Percentiles rank a stretch among this genome's conserved stretches.
phyloP scores from a whole-genome alignment of 2,329 filamentous ascomycete genomes.

The Ophiostoma ips region DNA sequence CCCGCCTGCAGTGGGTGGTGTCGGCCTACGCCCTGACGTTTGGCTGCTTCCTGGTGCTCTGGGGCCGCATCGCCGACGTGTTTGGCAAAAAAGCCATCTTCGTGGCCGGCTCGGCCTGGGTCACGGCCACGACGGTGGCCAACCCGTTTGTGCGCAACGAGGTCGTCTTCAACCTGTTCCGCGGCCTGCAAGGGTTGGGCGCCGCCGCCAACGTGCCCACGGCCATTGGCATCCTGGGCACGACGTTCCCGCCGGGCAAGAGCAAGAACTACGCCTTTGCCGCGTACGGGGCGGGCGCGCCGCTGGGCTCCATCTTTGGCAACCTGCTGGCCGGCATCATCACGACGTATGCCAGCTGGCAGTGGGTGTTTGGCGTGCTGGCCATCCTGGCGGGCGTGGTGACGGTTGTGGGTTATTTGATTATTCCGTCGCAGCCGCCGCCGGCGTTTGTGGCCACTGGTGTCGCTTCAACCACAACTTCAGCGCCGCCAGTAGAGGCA shows the following conservation, averaged over 20 bases:
- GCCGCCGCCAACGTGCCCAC: conserved; percentile 58
- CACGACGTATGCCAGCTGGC: conserved; percentile 48
- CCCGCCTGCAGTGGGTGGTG: conserved; percentile 50
- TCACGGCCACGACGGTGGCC: conserved; percentile 41
- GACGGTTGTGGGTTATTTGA: conserved; percentile 40
- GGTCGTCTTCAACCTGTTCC: conserved; percentile 52
- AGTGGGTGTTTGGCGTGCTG: conserved; percentile 53
- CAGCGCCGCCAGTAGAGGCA: too few species aligned
- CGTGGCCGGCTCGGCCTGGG: conserved; percentile 48
- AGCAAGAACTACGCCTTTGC: conserved; percentile 60
- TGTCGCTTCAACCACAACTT: too few species aligned
- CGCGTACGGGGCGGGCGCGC: conserved; percentile 49
- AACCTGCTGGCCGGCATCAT: conserved; percentile 52
- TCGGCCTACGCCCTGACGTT: conserved; percentile 53
- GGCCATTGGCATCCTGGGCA: conserved; percentile 55
- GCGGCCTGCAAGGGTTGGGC: conserved; percentile 53
- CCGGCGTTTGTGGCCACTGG: background rate
- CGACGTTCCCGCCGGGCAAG: conserved; percentile 51
- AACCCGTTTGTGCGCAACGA: conserved; percentile 54
- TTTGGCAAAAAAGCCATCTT: conserved; percentile 54
- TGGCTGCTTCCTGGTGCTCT: conserved; percentile 53
- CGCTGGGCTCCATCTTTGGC: conserved; percentile 49
- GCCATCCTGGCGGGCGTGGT: conserved; percentile 45
- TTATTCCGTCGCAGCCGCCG: conserved; percentile 34
- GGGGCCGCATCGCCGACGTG: conserved; percentile 53